phyloP scores from a whole-genome alignment of 1,284 basidiomycete species.

The Bondarzewia mesenterica region DNA sequence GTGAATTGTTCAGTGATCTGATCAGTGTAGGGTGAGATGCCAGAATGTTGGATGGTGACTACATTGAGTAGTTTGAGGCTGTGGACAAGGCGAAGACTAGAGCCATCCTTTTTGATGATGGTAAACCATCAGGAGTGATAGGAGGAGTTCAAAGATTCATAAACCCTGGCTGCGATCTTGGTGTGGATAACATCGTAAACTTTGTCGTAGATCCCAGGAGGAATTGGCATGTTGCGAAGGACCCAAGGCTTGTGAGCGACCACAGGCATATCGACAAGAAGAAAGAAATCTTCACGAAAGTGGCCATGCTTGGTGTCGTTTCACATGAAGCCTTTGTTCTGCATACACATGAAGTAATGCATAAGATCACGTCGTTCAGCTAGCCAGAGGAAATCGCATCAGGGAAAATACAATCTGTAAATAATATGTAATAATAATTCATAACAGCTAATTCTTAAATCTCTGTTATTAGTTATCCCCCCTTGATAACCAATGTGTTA shows the following conservation, averaged over 20 bases:
- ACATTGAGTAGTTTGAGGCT: constrained; percentile 14
- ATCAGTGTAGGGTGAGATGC: constrained; percentile 22
- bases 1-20: constrained; percentile 24
- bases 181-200: background rate
- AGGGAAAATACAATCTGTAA: no score
- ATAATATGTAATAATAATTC: no score
- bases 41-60: constrained; percentile 26
- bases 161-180: background rate
- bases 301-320: constrained; percentile 17
- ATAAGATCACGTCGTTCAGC: constrained; percentile 22
- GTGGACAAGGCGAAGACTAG: background rate
- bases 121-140: background rate
- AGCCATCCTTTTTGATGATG: background rate
- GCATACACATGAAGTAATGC: constrained; percentile 22
- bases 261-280: background rate
- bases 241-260: background rate
- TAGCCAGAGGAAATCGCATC: constrained; percentile 21
- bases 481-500: no score
- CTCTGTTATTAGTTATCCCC: no score
- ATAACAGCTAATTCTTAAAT: no score
- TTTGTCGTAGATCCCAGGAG: background rate
- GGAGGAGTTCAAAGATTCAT: background rate
- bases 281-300: constrained; percentile 11
- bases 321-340: constrained; percentile 27
- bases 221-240: background rate